These are phyloP conservation scores for Suzukiozyma palmioleophila DNA, from an alignment of 1,139 yeast genomes.

Conservation along the genomic window DNA sequence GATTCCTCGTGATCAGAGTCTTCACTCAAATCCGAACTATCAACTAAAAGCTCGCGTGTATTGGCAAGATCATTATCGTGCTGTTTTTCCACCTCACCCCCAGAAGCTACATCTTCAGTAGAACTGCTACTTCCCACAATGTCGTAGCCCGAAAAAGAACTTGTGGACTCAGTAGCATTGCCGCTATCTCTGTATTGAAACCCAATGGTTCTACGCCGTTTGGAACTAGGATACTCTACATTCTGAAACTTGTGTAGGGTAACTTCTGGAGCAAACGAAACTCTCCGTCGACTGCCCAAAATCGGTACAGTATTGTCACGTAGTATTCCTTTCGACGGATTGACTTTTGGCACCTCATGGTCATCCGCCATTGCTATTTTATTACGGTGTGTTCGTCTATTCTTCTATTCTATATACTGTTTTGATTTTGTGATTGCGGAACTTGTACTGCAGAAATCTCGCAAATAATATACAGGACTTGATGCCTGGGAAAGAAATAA, in stretches of 20 bases:
- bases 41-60: background rate
- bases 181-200: constrained; percentile 10
- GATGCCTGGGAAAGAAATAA: too few species aligned
- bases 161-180: constrained; percentile 4
- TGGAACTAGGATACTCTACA: constrained; percentile 25
- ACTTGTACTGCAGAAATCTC: constrained; percentile 3
- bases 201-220: constrained; percentile 35
- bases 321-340: constrained; percentile 20
- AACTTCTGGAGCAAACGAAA: constrained; percentile 75
- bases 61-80: background rate
- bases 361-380: constrained; percentile 2
- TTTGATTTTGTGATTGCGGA: too few species aligned
- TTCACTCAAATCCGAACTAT: background rate
- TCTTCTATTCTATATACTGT: too few species aligned
- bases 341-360: background rate
- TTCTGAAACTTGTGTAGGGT: constrained; percentile 63
- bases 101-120: background rate
- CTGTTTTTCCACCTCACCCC: too few species aligned
- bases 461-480: too few species aligned
- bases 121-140: background rate
- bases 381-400: too few species aligned
- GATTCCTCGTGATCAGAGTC: background rate
- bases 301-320: constrained; percentile 24
- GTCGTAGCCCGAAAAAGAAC: too few species aligned
- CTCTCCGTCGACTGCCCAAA: constrained; percentile 40